Evolutionary conservation across 2,329 filamentous ascomycete species (phyloP).

Genomic region (Venturia oleaginea): DNA sequence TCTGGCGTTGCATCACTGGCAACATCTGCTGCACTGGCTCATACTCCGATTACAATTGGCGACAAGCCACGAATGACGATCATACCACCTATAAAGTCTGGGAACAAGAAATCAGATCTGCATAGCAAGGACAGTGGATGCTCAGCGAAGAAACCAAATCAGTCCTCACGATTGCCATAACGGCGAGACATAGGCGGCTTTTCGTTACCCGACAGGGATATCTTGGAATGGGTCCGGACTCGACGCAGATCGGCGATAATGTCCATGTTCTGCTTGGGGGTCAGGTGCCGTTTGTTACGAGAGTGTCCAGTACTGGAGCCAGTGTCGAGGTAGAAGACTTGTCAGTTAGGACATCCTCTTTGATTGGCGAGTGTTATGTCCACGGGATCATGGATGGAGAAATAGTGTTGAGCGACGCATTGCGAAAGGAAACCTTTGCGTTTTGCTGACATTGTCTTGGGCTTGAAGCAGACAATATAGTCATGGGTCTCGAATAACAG

Average conservation of each 20-base stretch:
- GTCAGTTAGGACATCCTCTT: not conserved
- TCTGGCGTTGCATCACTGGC: not conserved
- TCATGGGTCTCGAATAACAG: too few species aligned
- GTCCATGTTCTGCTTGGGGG: not conserved
- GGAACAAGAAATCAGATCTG: not conserved
- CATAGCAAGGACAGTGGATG: not conserved
- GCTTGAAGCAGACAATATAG: too few species aligned
- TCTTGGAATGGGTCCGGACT: constrained; percentile 2
- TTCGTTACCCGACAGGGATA: constrained; percentile 6
- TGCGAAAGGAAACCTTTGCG: too few species aligned
- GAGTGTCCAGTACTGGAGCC: not conserved
- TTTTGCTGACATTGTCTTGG: too few species aligned
- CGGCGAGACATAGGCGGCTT: not conserved
- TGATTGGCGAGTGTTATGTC: not conserved
- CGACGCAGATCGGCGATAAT: not conserved
- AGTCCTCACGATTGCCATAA: not conserved
- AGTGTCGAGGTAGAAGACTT: not conserved
- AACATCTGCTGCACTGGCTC: not conserved
- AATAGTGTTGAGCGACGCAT: too few species aligned
- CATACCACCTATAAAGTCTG: not conserved
- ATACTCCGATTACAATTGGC: not conserved
- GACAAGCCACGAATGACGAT: not conserved
- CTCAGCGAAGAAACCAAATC: not conserved
- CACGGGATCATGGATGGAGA: not conserved
- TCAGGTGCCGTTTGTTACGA: not conserved